These are phyloP conservation scores for Camellia japonica DNA, from an alignment of 148 eudicot species.

Conservation along the genomic window DNA sequence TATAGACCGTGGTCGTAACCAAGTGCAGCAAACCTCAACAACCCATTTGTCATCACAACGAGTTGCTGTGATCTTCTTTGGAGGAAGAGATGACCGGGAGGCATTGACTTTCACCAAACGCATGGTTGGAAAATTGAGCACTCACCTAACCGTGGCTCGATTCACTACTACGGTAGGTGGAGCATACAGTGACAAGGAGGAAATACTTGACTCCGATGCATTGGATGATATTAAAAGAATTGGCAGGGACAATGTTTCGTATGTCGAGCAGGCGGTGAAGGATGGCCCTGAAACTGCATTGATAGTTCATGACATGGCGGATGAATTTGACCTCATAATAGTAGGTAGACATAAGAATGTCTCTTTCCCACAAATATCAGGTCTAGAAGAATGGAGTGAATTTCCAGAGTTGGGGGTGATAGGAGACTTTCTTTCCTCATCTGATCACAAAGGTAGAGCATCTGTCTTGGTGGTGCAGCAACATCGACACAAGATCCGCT, in stretches of 20 bases:
- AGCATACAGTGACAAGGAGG: constrained; percentile 8
- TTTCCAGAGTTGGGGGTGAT: constrained; percentile 32
- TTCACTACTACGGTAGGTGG: constrained; percentile 8
- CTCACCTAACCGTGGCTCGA: constrained; percentile 23
- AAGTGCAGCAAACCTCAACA: background rate
- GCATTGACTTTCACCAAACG: constrained; percentile 31
- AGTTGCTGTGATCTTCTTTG: constrained; percentile 34
- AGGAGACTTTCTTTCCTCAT: constrained; percentile 40
- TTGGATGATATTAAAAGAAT: constrained; percentile 11
- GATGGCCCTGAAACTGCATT: constrained; percentile 31
- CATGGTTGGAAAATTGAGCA: constrained; percentile 15
- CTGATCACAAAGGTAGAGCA: constrained; percentile 26
- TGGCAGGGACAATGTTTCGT: constrained; percentile 9
- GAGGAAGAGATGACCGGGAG: constrained; percentile 38
- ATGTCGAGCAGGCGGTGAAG: constrained; percentile 25
- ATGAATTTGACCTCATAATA: constrained; percentile 27
- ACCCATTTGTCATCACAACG: background rate
- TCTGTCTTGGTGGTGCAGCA: constrained; percentile 48
- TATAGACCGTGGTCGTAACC: constrained; percentile 29
- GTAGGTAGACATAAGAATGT: constrained; percentile 33
- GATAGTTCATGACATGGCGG: constrained; percentile 16
- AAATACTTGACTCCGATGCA: constrained; percentile 7
- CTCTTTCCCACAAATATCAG: constrained; percentile 22
- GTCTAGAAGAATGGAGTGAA: constrained; percentile 33
- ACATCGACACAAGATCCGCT: constrained; percentile 13